These are phyloP conservation scores for Sarocladiaceae sp. DNA, from an alignment of 2,329 filamentous ascomycete genomes.

Conservation along the genomic window DNA sequence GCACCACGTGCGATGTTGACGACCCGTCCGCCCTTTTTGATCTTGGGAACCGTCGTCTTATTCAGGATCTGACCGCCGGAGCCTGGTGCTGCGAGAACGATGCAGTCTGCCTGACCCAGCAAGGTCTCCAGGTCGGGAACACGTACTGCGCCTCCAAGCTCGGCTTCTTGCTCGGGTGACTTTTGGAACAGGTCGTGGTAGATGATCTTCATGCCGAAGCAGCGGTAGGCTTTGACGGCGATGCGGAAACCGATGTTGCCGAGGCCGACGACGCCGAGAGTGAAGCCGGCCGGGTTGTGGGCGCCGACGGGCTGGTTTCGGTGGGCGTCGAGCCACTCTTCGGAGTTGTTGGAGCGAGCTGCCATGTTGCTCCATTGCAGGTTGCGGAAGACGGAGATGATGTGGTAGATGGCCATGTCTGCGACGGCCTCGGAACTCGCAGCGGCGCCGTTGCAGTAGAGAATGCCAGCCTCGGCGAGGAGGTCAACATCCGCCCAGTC, in stretches of 20 bases:
- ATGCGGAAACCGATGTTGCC: conserved; percentile 49
- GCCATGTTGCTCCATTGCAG: conserved; percentile 49
- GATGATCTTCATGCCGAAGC: conserved; percentile 51
- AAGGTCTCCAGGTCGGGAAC: conserved; percentile 38
- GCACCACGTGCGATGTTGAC: conserved; percentile 38
- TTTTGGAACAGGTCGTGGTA: conserved; percentile 44
- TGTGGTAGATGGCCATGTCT: conserved; percentile 53
- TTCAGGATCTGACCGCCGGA: conserved; percentile 37
- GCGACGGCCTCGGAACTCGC: conserved; percentile 57
- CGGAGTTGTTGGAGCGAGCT: conserved; percentile 36
- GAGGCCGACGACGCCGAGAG: conserved; percentile 53
- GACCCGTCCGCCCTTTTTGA: conserved; percentile 44
- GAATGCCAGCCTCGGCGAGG: conserved; percentile 29
- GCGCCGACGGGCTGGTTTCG: conserved; percentile 44
- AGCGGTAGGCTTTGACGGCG: conserved; percentile 46
- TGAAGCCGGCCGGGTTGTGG: conserved; percentile 47
- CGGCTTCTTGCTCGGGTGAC: conserved; percentile 31
- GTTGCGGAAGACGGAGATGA: conserved; percentile 52
- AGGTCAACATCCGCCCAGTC: conserved; percentile 53
- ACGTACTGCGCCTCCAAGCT: conserved; percentile 37
- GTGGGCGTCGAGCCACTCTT: conserved; percentile 46
- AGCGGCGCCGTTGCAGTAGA: conserved; percentile 58
- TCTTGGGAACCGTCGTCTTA: conserved; percentile 32
- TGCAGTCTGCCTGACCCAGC: conserved; percentile 39
- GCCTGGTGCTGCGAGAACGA: conserved; percentile 43